Conservation (phyloP, 208 protist genomes). For the Leishmania gerbilli region DNA sequence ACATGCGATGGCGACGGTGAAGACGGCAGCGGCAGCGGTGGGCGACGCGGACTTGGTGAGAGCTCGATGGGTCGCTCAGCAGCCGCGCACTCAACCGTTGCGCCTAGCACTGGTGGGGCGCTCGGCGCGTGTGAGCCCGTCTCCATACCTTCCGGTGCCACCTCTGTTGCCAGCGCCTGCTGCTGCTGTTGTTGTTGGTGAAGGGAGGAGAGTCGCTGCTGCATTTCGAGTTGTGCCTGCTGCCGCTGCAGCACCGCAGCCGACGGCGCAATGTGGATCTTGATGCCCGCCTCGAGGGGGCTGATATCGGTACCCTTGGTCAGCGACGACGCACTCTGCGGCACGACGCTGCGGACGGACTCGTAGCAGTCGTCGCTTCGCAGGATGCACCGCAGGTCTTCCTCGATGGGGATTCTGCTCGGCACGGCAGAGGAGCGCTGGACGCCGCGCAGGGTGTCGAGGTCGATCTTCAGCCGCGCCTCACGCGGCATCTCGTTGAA, state of each 20-base stretch:
- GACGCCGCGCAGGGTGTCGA: slow-evolving; percentile 48
- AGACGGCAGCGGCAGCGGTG: neutral
- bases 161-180: neutral
- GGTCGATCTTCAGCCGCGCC: slow-evolving; percentile 40
- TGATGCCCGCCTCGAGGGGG: slow-evolving; percentile 80
- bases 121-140: neutral
- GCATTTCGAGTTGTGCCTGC: slow-evolving; percentile 39
- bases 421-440: slow-evolving; percentile 46
- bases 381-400: slow-evolving; percentile 68
- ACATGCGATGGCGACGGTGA: neutral
- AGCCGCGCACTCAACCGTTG: neutral
- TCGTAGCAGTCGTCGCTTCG: slow-evolving; percentile 67
- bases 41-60: slow-evolving; percentile 31
- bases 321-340: slow-evolving; percentile 75
- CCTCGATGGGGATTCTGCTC: slow-evolving; percentile 68
- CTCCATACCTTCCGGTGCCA: neutral
- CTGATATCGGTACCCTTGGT: slow-evolving; percentile 83
- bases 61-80: neutral
- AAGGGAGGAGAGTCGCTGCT: slow-evolving; percentile 20
- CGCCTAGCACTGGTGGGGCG: neutral
- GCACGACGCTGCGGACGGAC: slow-evolving; percentile 72
- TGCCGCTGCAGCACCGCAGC: slow-evolving; percentile 50
- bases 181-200: slow-evolving; percentile 23
- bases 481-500: slow-evolving; percentile 40
- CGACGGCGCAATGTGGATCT: slow-evolving; percentile 87